These are phyloP conservation scores for Podila minutissima DNA, from an alignment of 192 early-diverging fungal species.

Conservation along the genomic window DNA sequence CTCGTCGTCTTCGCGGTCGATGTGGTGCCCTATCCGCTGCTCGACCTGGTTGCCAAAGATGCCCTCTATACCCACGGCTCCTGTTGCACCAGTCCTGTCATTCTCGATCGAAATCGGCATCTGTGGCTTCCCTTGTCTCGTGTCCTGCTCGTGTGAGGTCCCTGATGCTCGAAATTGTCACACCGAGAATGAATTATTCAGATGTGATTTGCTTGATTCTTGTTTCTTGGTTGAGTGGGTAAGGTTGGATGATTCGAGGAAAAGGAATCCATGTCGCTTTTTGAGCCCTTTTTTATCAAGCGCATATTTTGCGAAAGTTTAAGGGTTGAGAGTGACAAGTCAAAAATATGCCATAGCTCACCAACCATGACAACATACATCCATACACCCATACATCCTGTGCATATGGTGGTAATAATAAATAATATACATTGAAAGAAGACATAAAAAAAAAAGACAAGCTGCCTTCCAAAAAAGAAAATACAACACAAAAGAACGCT, in stretches of 20 bases:
- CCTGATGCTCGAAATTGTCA: too few relatives aligned
- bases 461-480: not conserved
- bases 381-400: too few relatives aligned
- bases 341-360: not conserved
- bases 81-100: not conserved
- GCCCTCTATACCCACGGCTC: conserved; percentile 29
- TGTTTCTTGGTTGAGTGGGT: too few relatives aligned
- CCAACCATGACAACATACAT: too few relatives aligned
- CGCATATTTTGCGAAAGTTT: not conserved
- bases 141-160: too few relatives aligned
- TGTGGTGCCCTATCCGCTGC: conserved; percentile 27
- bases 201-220: too few relatives aligned
- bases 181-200: too few relatives aligned
- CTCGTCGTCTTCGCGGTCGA: conserved; percentile 14
- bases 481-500: not conserved
- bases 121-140: too few relatives aligned
- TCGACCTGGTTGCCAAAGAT: conserved; percentile 43
- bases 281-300: too few relatives aligned
- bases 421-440: not conserved
- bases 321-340: not conserved
- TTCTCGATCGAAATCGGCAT: conserved; percentile 43
- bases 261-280: too few relatives aligned
- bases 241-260: too few relatives aligned
- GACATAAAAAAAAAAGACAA: not conserved
- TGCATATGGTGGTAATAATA: too few relatives aligned